Base-by-base conservation (phyloP, 192 early-diverging fungal species). In the Globomyces pollinis-pini region DNA sequence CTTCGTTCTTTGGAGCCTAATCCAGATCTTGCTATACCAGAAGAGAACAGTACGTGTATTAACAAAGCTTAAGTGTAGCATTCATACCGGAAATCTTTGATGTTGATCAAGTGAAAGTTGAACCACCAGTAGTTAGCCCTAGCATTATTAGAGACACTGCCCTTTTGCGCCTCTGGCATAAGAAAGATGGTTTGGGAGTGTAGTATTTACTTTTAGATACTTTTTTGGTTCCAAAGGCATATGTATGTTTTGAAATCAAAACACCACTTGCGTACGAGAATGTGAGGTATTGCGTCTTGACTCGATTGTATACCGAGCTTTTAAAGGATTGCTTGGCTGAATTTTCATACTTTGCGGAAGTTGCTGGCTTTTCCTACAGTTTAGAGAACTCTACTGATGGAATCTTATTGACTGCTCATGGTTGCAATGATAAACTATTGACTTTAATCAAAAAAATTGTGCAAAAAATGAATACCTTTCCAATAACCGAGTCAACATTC, bases 201-300 rank as follows among this genome's bases (percentile, higher is more conserved):
- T 36, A 36, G 7, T 36, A 15, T 12, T 16, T 43, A n/a, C 13
- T 16, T 7, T 5, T 16, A 43, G 41, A 43, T 43, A 88, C 78
- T 1, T 98, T 92, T 60, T 87, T 83, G 77, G 79, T 93, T 16
- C 96, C 96, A 31, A 89, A 93, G 58, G 89, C 87, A 51, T 84
- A 86, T 57, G 70, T 90, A 44, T 84, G 77, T 55, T 79, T 96
- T 38, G 67, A 76, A 41, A 38, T 83, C 18, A 69, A 63, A 50
- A 66, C 64, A 44, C 93, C 90, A n/a, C 61, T 86, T 13, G 78
- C 84, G 0, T 89, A 94, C 67, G 76, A 83, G 20, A 84, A 83
- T 18, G 89, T 90, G 12, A 67, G 74, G 38, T 81, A 81, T 54
- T 87, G 80, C 57, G 85, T 91, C 30, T 76, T 81, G 6, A 77